Conservation (phyloP, 2,329 filamentous ascomycete species). For the Verruconis gallopava region DNA sequence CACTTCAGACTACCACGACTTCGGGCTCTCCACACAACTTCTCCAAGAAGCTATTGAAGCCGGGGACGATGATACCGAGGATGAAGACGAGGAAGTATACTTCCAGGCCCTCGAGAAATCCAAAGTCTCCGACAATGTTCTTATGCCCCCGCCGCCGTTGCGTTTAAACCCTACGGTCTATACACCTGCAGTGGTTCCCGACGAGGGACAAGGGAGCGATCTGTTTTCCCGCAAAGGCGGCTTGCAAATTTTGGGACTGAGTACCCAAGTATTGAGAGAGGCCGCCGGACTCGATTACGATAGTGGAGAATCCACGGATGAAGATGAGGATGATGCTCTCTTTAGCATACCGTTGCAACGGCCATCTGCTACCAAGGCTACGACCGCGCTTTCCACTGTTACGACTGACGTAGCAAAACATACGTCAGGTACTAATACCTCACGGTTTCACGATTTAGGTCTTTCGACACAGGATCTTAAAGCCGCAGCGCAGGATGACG, state of each 20-base stretch:
- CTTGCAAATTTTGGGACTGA: background rate
- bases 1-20: background rate
- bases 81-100: constrained; percentile 4
- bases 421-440: background rate
- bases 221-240: background rate
- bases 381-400: background rate
- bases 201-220: too few species aligned
- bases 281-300: background rate
- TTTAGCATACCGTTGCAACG: background rate
- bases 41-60: background rate
- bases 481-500: background rate
- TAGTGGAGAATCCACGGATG: background rate
- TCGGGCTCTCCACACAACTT: constrained; percentile 5
- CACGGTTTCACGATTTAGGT: background rate
- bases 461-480: background rate
- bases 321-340: background rate
- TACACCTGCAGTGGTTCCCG: constrained; percentile 5
- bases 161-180: background rate
- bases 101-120: background rate
- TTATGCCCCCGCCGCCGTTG: constrained; percentile 6
- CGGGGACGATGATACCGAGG: constrained; percentile 1
- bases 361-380: background rate
- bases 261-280: background rate
- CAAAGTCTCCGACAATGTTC: background rate
- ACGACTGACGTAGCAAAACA: too few species aligned